Base-by-base conservation (phyloP, 2,329 filamentous ascomycete species). In the Alternaria novae-zelandiae region DNA sequence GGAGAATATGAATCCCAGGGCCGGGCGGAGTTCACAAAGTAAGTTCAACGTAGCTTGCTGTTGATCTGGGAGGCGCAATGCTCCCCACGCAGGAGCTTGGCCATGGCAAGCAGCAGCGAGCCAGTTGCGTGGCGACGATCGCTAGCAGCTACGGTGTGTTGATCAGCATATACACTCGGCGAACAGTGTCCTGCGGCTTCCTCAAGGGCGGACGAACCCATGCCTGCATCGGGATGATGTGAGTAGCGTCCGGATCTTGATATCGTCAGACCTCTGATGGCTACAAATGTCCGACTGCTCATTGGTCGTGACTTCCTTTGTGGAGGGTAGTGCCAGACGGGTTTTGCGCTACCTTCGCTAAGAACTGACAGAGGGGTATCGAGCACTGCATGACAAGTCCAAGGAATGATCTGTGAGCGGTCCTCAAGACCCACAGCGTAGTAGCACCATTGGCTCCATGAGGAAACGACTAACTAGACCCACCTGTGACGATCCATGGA, bases 241-340 rank as follows among this genome's bases (percentile, higher is more conserved):
- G 32, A 59, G 45, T 64, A 26, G 12, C 61, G 45, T 53, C 61
- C 57, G 44, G 67, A 50, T 30, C 60, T 58, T 65, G 26, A 41
- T 26, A 44, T 28, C 11, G 54, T 56, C 62, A 57, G 28, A 53
- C 58, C 60, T 58, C 28, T 56, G 53, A 50, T 57, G 58, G 53
- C 57, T 62, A 26, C 54, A 56, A 67, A 61, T 23, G 44, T 20
- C 43, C 41, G 53, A 13, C 44, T 17, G 41, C 36, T 61, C 28
- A 73, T 73, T 74, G 71, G 67, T 51, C 46, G 47, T 64, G 60
- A 55, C 54, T 61, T 54, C 61, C 60, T 59, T 59, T 65, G 56
- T 64, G 67, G 56, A 66, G 46, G 56, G 50, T 53, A 65, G 59
- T 54, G 61, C 47, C 13, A 54, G 53, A 53, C 21, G 12, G 44